These are phyloP conservation scores for Fagopyrum tataricum DNA, from an alignment of 148 eudicot genomes.

Conservation along the genomic window DNA sequence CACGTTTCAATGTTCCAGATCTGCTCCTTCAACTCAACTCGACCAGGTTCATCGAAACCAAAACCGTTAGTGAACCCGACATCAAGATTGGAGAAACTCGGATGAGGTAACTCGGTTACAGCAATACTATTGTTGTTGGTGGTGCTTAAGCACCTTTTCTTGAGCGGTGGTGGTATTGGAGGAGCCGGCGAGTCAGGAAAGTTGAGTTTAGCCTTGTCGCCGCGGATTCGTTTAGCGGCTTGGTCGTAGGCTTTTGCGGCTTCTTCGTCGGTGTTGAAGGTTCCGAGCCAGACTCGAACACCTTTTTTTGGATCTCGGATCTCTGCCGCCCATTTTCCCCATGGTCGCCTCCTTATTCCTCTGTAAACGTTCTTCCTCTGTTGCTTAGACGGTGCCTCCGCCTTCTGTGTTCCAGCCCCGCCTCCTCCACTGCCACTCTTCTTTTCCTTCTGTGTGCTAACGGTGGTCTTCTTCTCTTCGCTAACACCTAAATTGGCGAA, in stretches of 20 bases:
- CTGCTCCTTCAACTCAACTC: not conserved
- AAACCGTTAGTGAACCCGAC: not conserved
- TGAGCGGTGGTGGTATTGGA: constrained; percentile 1
- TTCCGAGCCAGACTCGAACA: constrained; percentile 87
- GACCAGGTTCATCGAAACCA: not conserved
- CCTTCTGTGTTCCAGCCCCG: not conserved
- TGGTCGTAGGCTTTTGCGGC: constrained; percentile 84
- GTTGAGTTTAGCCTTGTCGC: constrained; percentile 92
- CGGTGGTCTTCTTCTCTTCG: constrained; percentile 1
- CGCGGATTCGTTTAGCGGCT: constrained; percentile 76
- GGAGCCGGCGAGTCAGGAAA: constrained; percentile 29
- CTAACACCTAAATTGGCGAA: not conserved
- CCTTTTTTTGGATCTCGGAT: constrained; percentile 85
- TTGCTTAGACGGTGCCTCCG: not conserved
- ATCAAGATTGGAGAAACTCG: constrained; percentile 8
- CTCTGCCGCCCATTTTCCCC: constrained; percentile 99
- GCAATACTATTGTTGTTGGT: not conserved
- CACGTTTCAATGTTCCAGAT: constrained; percentile 1
- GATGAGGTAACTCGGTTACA: constrained; percentile 18
- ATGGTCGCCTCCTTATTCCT: constrained; percentile 79
- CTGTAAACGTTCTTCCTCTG: constrained; percentile 64
- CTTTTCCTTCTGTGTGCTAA: not conserved
- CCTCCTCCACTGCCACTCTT: not conserved
- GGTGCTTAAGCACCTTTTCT: constrained; percentile 19
- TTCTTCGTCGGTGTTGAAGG: constrained; percentile 67